Evolutionary conservation across 495 filamentous ascomycete species (phyloP).

Genomic region (Geopyxis carbonaria): DNA sequence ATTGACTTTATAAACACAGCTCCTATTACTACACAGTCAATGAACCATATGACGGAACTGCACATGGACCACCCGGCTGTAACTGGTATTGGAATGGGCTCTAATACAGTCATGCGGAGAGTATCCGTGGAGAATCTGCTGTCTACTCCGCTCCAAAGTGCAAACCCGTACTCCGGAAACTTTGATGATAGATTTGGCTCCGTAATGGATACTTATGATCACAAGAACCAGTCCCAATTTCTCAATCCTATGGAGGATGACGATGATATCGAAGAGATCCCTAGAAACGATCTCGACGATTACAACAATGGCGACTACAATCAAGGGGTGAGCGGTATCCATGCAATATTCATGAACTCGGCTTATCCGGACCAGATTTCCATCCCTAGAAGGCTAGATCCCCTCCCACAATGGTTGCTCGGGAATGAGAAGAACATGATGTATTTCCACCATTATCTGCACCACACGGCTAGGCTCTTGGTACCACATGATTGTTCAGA

Average conservation of each 20-base stretch:
- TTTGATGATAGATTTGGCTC: constrained; percentile 15
- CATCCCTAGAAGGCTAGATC: constrained; percentile 47
- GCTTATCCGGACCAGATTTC: constrained; percentile 34
- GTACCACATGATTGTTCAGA: constrained; percentile 55
- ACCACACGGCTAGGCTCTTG: constrained; percentile 51
- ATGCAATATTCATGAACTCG: constrained; percentile 19
- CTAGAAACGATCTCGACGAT: constrained; percentile 15
- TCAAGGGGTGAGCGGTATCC: constrained; percentile 7
- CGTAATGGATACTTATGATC: constrained; percentile 4
- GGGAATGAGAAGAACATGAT: constrained; percentile 62
- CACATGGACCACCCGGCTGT: constrained; percentile 15
- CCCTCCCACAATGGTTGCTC: constrained; percentile 48
- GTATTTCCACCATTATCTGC: constrained; percentile 63
- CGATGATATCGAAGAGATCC: constrained; percentile 25
- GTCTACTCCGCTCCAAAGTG: constrained; percentile 11
- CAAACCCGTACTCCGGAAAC: constrained; percentile 1
- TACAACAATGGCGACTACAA: constrained; percentile 16
- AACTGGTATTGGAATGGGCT: constrained; percentile 17
- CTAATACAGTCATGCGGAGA: constrained; percentile 17
- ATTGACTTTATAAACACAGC: constrained; percentile 12
- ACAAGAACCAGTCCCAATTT: neutral
- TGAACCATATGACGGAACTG: constrained; percentile 16
- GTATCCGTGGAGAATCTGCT: constrained; percentile 24
- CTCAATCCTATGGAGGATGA: constrained; percentile 16
- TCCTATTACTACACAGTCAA: constrained; percentile 10